Conservation (phyloP, 108 stramenopile species). For the Seminavis robusta region DNA sequence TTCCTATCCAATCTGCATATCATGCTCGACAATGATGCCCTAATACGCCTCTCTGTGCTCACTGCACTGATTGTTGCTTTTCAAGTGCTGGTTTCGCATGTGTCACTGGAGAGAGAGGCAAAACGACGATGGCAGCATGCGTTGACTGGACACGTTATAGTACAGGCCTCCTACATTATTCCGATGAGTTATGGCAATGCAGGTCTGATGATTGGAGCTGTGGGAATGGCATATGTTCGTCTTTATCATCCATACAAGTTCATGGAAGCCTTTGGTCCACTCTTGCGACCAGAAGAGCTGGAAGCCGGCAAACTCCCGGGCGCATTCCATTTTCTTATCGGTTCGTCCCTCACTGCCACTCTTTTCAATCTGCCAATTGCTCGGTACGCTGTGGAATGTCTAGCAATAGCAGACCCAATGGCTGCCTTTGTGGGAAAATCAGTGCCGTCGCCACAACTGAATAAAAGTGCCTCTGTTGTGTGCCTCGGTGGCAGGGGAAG, state of each 20-base stretch:
- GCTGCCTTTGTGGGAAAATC: conserved; percentile 52
- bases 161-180: conserved; percentile 40
- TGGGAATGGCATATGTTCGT: conserved; percentile 17
- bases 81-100: conserved; percentile 25
- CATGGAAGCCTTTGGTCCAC: conserved; percentile 27
- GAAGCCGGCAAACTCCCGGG: conserved; percentile 27
- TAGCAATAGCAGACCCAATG: conserved; percentile 54
- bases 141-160: conserved; percentile 48
- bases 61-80: conserved; percentile 24
- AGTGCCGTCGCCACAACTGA: conserved; percentile 17
- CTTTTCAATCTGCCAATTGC: conserved; percentile 23
- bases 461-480: conserved; percentile 23
- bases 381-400: conserved; percentile 50
- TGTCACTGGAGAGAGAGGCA: conserved; percentile 25
- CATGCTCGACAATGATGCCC: too few relatives aligned
- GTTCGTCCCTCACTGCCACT: conserved; percentile 26
- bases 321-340: conserved; percentile 57
- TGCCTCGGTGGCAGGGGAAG: too few relatives aligned
- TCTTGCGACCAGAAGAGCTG: conserved; percentile 41
- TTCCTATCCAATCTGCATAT: too few relatives aligned
- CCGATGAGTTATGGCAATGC: conserved; percentile 18
- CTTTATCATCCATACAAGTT: conserved; percentile 18
- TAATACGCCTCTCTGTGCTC: too few relatives aligned
- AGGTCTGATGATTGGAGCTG: conserved; percentile 11
- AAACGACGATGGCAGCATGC: conserved; percentile 56